A percentile compares a stretch with the other conserved stretches of the same genome.
phyloP scores from a whole-genome alignment of 208 protist species.

The Crithidia sp. region DNA sequence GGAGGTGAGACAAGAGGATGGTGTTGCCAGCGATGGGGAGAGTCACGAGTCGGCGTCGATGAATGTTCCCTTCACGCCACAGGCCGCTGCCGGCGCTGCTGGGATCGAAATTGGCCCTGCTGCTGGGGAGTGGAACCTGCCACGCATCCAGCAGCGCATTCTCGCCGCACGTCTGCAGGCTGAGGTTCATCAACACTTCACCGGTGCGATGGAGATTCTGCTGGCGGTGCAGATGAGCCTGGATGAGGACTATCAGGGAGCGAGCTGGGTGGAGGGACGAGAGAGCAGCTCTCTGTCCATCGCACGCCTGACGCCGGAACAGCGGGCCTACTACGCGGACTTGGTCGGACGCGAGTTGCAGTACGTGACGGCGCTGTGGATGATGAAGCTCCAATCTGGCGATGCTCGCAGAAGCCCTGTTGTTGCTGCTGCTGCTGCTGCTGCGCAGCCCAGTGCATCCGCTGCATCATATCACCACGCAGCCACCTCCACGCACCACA shows the following conservation, averaged over 20 bases:
- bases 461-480: neutral
- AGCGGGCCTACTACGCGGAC: constrained; percentile 32
- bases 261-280: neutral
- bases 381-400: constrained; percentile 19
- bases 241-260: constrained; percentile 30
- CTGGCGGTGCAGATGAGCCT: constrained; percentile 41
- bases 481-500: neutral
- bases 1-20: no score
- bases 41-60: neutral
- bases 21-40: neutral
- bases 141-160: constrained; percentile 42
- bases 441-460: no score
- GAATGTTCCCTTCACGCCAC: constrained; percentile 14
- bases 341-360: constrained; percentile 34
- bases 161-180: constrained; percentile 26
- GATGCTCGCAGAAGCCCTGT: neutral
- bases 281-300: neutral
- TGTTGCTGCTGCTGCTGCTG: no score
- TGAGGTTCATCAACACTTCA: constrained; percentile 34
- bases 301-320: constrained; percentile 17
- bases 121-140: constrained; percentile 32
- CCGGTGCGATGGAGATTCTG: constrained; percentile 35
- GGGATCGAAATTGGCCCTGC: constrained; percentile 35
- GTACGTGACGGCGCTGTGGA: constrained; percentile 34
- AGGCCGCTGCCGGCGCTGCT: constrained; percentile 22